Conservation (phyloP, 2,329 filamentous ascomycete genomes). For the Teratosphaeriaceae sp. region DNA sequence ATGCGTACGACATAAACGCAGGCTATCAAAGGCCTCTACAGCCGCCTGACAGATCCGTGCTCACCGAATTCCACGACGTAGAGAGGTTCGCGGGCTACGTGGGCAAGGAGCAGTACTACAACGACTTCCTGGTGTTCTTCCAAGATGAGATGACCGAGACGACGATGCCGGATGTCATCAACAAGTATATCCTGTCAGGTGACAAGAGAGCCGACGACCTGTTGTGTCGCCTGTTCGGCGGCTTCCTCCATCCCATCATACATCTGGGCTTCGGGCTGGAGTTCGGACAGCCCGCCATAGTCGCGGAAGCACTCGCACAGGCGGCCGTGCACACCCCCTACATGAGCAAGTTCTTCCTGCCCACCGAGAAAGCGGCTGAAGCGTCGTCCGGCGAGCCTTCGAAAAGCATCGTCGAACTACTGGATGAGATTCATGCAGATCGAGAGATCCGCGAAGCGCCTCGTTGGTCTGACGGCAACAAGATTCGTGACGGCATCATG, state of each 20-base stretch:
- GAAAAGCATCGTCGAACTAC: constrained; percentile 50
- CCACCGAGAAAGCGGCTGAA: constrained; percentile 44
- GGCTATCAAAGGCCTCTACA: constrained; percentile 55
- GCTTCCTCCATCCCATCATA: constrained; percentile 72
- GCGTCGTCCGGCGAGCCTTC: constrained; percentile 16
- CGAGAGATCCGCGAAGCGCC: constrained; percentile 51
- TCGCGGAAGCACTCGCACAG: constrained; percentile 75
- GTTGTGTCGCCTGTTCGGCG: constrained; percentile 60
- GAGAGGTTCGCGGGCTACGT: constrained; percentile 52
- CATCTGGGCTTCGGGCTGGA: constrained; percentile 78
- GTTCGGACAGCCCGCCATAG: constrained; percentile 71
- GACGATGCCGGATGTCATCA: constrained; percentile 56
- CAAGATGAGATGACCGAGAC: constrained; percentile 61
- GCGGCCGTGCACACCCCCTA: constrained; percentile 60
- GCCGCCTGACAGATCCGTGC: constrained; percentile 38
- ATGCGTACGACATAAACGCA: constrained; percentile 58
- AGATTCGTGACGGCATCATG: constrained; percentile 63
- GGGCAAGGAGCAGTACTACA: constrained; percentile 58
- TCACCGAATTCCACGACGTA: constrained; percentile 53
- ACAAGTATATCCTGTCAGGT: constrained; percentile 62
- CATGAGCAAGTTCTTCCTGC: constrained; percentile 49
- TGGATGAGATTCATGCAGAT: constrained; percentile 53
- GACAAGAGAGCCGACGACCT: constrained; percentile 61
- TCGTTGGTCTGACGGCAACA: constrained; percentile 51
- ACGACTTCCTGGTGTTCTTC: constrained; percentile 72